These are phyloP conservation scores for Colletotrichum tropicale DNA, from an alignment of 2,329 filamentous ascomycete species.

Conservation along the genomic window DNA sequence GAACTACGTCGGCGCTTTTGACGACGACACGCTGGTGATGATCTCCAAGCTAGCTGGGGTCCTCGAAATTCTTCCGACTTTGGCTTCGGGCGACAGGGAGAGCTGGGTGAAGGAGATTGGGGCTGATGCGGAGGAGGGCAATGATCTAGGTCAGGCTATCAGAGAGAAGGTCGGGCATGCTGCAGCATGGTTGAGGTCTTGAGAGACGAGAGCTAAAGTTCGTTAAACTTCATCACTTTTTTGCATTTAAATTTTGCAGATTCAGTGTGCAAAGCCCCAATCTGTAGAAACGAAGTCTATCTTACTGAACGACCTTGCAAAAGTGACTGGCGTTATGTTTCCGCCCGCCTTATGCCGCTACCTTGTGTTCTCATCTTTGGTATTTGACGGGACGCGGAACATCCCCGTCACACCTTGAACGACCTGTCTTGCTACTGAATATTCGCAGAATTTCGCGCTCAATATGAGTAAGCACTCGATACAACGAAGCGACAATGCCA, in stretches of 20 bases:
- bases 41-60: background rate
- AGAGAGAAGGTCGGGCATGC: background rate
- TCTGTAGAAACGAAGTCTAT: background rate
- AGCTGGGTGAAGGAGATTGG: background rate
- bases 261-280: background rate
- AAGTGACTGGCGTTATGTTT: background rate
- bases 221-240: background rate
- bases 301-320: background rate
- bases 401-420: background rate
- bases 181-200: background rate
- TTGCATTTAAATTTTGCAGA: background rate
- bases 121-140: background rate
- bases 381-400: background rate
- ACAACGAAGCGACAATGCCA: background rate
- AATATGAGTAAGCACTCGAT: background rate
- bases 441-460: background rate
- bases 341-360: background rate
- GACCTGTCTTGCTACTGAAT: background rate
- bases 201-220: background rate
- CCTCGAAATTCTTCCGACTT: background rate
- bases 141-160: background rate
- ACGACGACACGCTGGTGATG: background rate
- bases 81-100: background rate
- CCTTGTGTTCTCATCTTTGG: background rate
- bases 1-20: background rate